Percentiles rank a stretch among this genome's conserved stretches.
phyloP scores from a whole-genome alignment of 306 rosid species.

The Quercus mongolica region DNA sequence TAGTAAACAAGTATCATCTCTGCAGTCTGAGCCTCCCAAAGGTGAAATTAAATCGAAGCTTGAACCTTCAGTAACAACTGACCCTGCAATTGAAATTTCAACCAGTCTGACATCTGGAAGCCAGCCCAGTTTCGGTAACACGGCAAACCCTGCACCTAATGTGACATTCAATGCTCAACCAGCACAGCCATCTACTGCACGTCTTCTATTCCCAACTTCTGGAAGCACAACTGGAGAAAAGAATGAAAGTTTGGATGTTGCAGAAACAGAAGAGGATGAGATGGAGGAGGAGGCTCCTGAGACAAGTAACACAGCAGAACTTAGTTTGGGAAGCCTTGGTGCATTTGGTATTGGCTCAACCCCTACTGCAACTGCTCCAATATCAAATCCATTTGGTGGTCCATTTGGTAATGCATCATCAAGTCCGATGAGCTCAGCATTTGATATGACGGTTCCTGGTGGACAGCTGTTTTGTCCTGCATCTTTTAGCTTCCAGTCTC shows the following conservation, averaged over 20 bases:
- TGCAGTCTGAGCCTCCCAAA: slow-evolving; percentile 24
- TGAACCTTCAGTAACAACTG: slow-evolving; percentile 31
- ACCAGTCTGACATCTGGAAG: slow-evolving; percentile 23
- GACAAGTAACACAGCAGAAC: slow-evolving; percentile 43
- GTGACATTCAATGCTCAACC: slow-evolving; percentile 31
- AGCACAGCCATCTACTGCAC: slow-evolving; percentile 40
- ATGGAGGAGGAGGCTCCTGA: slow-evolving; percentile 98
- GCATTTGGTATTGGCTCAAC: slow-evolving; percentile 59
- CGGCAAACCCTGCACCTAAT: slow-evolving; percentile 26
- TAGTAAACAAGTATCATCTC: slow-evolving; percentile 27
- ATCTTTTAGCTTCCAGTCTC: slow-evolving; percentile 67
- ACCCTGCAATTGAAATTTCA: slow-evolving; percentile 14
- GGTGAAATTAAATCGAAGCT: slow-evolving; percentile 34
- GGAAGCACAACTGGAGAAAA: slow-evolving; percentile 35
- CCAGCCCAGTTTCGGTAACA: slow-evolving; percentile 16
- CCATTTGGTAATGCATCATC: slow-evolving; percentile 51
- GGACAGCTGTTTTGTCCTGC: slow-evolving; percentile 84
- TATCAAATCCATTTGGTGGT: slow-evolving; percentile 75
- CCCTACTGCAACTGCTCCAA: slow-evolving; percentile 49
- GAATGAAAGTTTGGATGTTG: slow-evolving; percentile 42
- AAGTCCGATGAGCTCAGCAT: slow-evolving; percentile 33
- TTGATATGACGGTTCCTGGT: slow-evolving; percentile 45
- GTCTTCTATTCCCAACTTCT: slow-evolving; percentile 36
- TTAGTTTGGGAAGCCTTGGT: slow-evolving; percentile 56
- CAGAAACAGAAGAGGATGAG: slow-evolving; percentile 59